Conservation (phyloP, 2,329 filamentous ascomycete species). For the Dichotomopilus funicola region DNA sequence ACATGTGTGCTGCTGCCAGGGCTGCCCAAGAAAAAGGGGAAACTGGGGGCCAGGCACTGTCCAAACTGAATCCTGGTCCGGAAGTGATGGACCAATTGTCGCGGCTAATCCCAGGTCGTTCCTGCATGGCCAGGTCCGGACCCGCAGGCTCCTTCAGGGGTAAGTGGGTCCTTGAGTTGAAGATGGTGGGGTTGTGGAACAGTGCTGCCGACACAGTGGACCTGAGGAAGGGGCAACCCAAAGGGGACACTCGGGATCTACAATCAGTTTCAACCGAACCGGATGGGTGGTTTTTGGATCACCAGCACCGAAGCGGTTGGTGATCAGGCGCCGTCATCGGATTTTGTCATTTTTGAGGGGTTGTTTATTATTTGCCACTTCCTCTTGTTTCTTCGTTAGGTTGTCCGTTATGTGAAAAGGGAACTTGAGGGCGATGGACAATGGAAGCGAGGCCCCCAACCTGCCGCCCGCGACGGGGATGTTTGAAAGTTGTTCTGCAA, state of each 20-base stretch:
- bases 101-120: constrained; percentile 4
- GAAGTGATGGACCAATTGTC: constrained; percentile 16
- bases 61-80: constrained; percentile 1
- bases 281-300: not conserved
- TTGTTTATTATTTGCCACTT: no score
- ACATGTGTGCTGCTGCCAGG: not conserved
- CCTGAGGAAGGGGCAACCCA: not conserved
- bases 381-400: no score
- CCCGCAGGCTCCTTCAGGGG: constrained; percentile 20
- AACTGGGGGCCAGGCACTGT: not conserved
- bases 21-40: constrained; percentile 2
- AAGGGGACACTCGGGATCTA: not conserved
- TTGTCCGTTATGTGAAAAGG: no score
- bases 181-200: not conserved
- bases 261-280: constrained; percentile 6
- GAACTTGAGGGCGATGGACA: no score
- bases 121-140: constrained; percentile 6
- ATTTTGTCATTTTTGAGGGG: not conserved
- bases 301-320: not conserved
- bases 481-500: no score
- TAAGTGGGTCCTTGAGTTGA: constrained; percentile 19
- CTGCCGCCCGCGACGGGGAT: no score
- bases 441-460: no score
- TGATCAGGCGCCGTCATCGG: not conserved
- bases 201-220: constrained; percentile 6